Evolutionary conservation across 106 monocot species (phyloP).

Genomic region (Platanthera zijinensis): DNA sequence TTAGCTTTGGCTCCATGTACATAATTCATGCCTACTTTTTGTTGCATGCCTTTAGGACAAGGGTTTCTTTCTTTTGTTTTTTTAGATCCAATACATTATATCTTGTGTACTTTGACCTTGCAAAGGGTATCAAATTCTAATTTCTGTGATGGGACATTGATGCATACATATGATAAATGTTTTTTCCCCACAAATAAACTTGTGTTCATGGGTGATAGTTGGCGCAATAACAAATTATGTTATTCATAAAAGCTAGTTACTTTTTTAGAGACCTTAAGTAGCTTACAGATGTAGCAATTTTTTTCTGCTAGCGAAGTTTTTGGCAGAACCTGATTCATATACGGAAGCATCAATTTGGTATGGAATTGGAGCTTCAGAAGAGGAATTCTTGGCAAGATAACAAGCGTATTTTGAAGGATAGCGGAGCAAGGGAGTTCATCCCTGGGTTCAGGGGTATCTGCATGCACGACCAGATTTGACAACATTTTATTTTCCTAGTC

Average conservation of each 20-base stretch:
- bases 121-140: not conserved
- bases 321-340: not conserved
- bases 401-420: too few relatives aligned
- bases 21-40: not conserved
- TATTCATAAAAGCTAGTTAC: not conserved
- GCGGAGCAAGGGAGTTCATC: too few relatives aligned
- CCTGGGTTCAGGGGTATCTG: too few relatives aligned
- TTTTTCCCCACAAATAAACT: not conserved
- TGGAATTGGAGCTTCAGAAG: too few relatives aligned
- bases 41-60: not conserved
- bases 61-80: conserved; percentile 1
- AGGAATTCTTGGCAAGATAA: too few relatives aligned
- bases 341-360: too few relatives aligned
- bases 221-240: not conserved
- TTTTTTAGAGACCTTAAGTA: not conserved
- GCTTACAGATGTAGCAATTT: not conserved
- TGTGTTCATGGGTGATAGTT: not conserved
- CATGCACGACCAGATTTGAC: too few relatives aligned
- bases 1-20: not conserved
- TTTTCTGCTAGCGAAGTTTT: not conserved
- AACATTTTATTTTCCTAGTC: too few relatives aligned
- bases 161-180: not conserved
- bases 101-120: not conserved
- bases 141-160: not conserved
- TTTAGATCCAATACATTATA: not conserved